These are phyloP conservation scores for Peronospora tabacina DNA, from an alignment of 352 stramenopile genomes.

Conservation along the genomic window DNA sequence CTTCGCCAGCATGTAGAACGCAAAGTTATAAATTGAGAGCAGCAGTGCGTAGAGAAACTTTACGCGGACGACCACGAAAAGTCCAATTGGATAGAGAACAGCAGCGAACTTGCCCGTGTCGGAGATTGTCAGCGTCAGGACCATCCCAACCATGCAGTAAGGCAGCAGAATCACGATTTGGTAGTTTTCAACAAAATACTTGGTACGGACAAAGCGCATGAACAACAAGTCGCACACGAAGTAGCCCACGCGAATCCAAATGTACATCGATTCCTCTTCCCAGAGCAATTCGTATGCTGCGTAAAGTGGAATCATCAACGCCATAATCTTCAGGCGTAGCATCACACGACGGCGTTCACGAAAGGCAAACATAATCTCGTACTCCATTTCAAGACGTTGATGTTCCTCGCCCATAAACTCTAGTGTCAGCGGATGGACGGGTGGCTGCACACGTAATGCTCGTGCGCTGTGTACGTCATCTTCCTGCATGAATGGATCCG, in stretches of 20 bases:
- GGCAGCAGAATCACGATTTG: conserved; percentile 61
- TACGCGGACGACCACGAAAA: conserved; percentile 79
- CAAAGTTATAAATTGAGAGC: conserved; percentile 71
- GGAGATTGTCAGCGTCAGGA: conserved; percentile 71
- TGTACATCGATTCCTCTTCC: conserved; percentile 53
- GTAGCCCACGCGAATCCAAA: conserved; percentile 54
- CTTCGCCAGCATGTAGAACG: conserved; percentile 58
- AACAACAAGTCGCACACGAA: conserved; percentile 68
- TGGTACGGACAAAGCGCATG: conserved; percentile 57
- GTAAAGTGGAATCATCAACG: conserved; percentile 64
- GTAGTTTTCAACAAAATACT: conserved; percentile 72
- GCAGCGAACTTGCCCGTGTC: conserved; percentile 80
- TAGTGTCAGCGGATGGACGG: conserved; percentile 64
- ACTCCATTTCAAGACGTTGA: conserved; percentile 65
- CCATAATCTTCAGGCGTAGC: conserved; percentile 61
- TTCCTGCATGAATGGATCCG: conserved; percentile 54
- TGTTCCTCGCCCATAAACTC: conserved; percentile 84
- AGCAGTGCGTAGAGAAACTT: conserved; percentile 78
- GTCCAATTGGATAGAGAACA: conserved; percentile 64
- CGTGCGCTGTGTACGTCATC: conserved; percentile 59
- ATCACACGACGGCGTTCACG: conserved; percentile 61
- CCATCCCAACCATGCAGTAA: conserved; percentile 66
- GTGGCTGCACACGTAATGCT: conserved; percentile 53
- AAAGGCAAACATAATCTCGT: conserved; percentile 64
- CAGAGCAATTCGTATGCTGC: conserved; percentile 61